These are phyloP conservation scores for Durusdinium trenchii DNA, from an alignment of 73 alveolate species.

Conservation along the genomic window DNA sequence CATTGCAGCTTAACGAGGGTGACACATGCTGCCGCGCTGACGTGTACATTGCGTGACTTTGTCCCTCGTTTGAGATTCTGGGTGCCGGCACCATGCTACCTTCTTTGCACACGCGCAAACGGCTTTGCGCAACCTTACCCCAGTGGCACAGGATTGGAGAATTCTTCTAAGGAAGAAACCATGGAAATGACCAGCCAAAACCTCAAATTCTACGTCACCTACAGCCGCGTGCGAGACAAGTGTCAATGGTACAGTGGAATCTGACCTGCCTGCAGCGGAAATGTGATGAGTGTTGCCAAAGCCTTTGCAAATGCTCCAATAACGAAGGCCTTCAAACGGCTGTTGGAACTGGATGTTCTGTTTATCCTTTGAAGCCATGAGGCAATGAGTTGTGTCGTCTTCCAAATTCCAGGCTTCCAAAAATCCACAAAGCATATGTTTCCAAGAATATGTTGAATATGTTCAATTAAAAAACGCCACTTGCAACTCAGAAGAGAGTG, in stretches of 20 bases:
- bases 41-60: not conserved
- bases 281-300: constrained; percentile 61
- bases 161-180: not conserved
- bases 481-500: too few relatives aligned
- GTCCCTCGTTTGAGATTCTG: not conserved
- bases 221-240: too few relatives aligned
- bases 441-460: too few relatives aligned
- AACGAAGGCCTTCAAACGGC: constrained; percentile 67
- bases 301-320: constrained; percentile 88
- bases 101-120: constrained; percentile 12
- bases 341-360: too few relatives aligned
- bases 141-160: not conserved
- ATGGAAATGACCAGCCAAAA: too few relatives aligned
- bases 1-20: not conserved
- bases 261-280: constrained; percentile 59
- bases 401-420: too few relatives aligned
- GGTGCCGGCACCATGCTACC: constrained; percentile 36
- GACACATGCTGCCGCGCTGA: not conserved
- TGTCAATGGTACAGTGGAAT: not conserved
- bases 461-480: too few relatives aligned
- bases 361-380: too few relatives aligned
- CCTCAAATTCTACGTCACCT: too few relatives aligned
- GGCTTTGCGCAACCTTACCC: constrained; percentile 71
- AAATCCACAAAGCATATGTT: too few relatives aligned
- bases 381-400: too few relatives aligned